Evolutionary conservation across 2,329 filamentous ascomycete species (phyloP), one percentile per base, ranked within the genome.

Genomic region (Emergomyces orientalis): DNA sequence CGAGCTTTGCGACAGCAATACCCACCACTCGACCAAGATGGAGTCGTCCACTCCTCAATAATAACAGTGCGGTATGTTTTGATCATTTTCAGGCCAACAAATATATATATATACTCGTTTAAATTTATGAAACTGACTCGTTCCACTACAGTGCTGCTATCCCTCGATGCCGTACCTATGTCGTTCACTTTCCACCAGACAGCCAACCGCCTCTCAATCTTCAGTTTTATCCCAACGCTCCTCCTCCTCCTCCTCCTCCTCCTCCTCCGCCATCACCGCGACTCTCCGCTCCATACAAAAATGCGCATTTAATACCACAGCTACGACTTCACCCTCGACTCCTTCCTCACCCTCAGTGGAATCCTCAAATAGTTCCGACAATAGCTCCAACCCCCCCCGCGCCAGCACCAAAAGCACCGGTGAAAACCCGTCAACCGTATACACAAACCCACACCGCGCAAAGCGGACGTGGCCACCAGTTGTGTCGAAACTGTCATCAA

Each of bases 381-480:
- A 27, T 37, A 4, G 25, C 59, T 61, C n/a, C 25, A 61, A 52
- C n/a, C 22, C 22, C 37, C 25, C 9, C 45, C 8, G 47, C 19
- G 57, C 34, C 30, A 43, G 39, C 32, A 37, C 56, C 60, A 14
- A 3, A 13, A 58, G 45, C 22, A 57, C 25, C 13, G 30, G 54
- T 25, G 54, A 62, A 25, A 56, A 7, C 9, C 39, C 43, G 49
- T 32, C 39, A 39, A 63, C 70, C n/a, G 68, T 78, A 66, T 74
- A 79, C 62, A 81, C 78, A 66, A 86, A 85, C 68, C 82, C 81
- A 27, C 86, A 83, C 75, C 80, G 77, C 65, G 82, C 82, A 45
- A 85, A 86, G 72, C 82, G 82, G 64, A 75, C 77, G 73, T 88
- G 86, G 86, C 86, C 86, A 51, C 86, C 86, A 7, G 83, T 87